Conservation (phyloP, 768 basidiomycete genomes). For the Collybia sp. region DNA sequence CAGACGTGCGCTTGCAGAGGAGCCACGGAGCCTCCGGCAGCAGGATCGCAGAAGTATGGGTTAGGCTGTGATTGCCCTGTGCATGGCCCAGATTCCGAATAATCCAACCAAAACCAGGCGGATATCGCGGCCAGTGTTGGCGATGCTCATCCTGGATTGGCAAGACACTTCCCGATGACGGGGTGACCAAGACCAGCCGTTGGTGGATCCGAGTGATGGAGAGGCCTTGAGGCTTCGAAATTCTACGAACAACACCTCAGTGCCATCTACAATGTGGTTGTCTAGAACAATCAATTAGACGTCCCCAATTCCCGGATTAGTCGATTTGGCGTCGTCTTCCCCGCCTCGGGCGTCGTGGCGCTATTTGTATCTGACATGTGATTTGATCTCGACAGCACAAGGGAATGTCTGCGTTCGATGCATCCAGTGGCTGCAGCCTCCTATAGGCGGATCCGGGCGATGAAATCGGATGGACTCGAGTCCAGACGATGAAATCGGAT, state of each 20-base stretch:
- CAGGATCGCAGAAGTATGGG: constrained; percentile 19
- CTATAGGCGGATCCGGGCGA: constrained; percentile 11
- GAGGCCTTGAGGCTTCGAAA: constrained; percentile 11
- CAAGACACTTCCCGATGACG: constrained; percentile 10
- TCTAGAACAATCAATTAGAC: too few species aligned
- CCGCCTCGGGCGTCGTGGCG: too few species aligned
- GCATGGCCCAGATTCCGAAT: constrained; percentile 15
- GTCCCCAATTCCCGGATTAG: too few species aligned
- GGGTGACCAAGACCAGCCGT: constrained; percentile 12
- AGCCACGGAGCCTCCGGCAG: constrained; percentile 15
- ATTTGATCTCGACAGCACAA: too few species aligned
- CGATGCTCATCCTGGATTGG: constrained; percentile 6
- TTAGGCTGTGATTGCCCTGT: constrained; percentile 20
- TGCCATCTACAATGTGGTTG: constrained; percentile 10
- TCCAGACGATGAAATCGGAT: constrained; percentile 10
- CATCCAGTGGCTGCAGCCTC: too few species aligned
- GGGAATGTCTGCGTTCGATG: too few species aligned
- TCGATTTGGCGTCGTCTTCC: too few species aligned
- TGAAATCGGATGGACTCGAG: constrained; percentile 12
- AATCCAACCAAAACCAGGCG: constrained; percentile 17
- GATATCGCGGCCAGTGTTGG: constrained; percentile 9
- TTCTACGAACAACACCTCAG: constrained; percentile 10
- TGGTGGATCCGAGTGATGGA: constrained; percentile 12
- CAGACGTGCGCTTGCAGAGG: constrained; percentile 17
- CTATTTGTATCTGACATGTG: too few species aligned